Conservation (phyloP, 73 alveolate genomes). For the Tetrahymena thermophila region DNA sequence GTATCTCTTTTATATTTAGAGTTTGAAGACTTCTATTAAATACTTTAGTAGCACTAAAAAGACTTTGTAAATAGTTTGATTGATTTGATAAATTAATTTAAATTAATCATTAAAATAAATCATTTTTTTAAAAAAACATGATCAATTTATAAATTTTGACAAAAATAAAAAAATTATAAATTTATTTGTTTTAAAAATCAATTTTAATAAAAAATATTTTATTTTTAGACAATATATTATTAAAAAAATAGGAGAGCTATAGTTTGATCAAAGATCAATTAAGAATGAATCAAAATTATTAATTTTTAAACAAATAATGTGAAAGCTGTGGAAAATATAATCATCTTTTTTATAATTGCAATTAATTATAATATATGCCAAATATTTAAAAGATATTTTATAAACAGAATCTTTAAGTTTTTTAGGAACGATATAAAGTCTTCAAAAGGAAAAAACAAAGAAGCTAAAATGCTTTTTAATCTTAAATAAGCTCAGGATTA, state of each 20-base stretch:
- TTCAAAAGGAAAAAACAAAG: neutral
- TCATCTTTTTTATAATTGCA: neutral
- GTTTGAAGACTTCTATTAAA: neutral
- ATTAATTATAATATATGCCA: neutral
- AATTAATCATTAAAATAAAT: too few species aligned
- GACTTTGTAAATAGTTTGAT: neutral
- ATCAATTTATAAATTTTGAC: too few species aligned
- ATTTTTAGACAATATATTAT: too few species aligned
- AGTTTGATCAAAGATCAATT: neutral
- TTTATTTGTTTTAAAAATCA: too few species aligned
- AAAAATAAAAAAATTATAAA: too few species aligned
- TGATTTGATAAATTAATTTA: too few species aligned
- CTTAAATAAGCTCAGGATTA: neutral
- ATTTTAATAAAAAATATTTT: too few species aligned
- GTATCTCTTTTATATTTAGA: neutral
- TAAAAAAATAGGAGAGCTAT: neutral
- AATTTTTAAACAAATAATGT: neutral
- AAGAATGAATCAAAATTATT: neutral
- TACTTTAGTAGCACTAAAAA: neutral
- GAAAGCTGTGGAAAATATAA: neutral
- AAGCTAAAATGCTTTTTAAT: neutral
- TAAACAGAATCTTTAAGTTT: neutral
- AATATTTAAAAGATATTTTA: neutral
- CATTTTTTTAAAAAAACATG: too few species aligned
- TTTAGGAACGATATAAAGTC: neutral